Percentiles rank a stretch among this genome's conserved stretches.
phyloP scores from a whole-genome alignment of 2,329 filamentous ascomycete genomes.

The Neofusicoccum ribis region DNA sequence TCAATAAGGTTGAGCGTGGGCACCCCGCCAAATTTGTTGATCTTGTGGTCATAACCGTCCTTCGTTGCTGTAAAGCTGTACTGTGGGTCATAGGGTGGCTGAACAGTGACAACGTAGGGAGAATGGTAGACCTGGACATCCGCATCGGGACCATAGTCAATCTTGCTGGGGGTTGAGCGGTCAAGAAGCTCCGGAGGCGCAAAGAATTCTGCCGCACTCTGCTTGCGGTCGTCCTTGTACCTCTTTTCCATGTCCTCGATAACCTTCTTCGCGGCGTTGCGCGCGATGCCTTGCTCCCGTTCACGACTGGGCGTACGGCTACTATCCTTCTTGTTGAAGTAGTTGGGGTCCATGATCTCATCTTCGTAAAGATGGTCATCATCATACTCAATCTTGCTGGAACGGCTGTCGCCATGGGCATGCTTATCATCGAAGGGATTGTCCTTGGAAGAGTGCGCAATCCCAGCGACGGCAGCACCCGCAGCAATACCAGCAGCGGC shows the following conservation, averaged over 20 bases:
- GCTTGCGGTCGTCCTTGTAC: slow-evolving; percentile 42
- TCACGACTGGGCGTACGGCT: slow-evolving; percentile 14
- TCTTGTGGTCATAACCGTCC: slow-evolving; percentile 35
- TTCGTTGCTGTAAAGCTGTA: slow-evolving; percentile 43
- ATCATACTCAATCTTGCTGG: slow-evolving; percentile 13
- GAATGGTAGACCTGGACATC: slow-evolving; percentile 48
- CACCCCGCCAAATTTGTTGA: slow-evolving; percentile 45
- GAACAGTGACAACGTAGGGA: slow-evolving; percentile 32
- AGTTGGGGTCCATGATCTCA: slow-evolving; percentile 47
- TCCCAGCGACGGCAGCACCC: slow-evolving; percentile 26
- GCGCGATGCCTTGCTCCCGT: slow-evolving; percentile 26
- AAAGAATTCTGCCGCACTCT: slow-evolving; percentile 46
- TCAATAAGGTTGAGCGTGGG: slow-evolving; percentile 58
- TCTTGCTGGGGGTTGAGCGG: slow-evolving; percentile 27
- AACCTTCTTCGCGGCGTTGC: slow-evolving; percentile 39
- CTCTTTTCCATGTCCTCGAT: slow-evolving; percentile 45
- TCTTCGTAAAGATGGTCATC: slow-evolving; percentile 39
- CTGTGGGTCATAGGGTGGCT: slow-evolving; percentile 38
- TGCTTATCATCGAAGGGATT: not conserved
- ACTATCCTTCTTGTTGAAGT: slow-evolving; percentile 43
- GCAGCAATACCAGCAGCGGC: slow-evolving; percentile 36
- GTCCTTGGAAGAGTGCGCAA: slow-evolving; percentile 33
- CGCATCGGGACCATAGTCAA: slow-evolving; percentile 37
- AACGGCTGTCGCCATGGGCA: not conserved
- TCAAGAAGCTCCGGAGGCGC: slow-evolving; percentile 46